Percentiles rank a stretch among this genome's conserved stretches.
Conservation (phyloP, 805 yeast species). For the Huiozyma sinensis region DNA sequence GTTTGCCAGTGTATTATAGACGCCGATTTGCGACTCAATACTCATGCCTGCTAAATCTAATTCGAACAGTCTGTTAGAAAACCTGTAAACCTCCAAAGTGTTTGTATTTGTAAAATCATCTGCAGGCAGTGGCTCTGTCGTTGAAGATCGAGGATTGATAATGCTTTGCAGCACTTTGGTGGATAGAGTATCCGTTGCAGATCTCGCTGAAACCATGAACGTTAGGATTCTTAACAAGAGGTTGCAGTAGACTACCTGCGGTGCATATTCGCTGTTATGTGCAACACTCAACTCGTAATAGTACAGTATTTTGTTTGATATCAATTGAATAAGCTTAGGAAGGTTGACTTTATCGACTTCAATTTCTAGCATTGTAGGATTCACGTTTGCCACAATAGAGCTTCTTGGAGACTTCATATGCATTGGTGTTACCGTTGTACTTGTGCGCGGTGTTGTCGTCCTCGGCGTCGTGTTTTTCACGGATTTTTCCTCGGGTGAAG, state of each 20-base stretch:
- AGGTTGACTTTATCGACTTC: constrained; percentile 17
- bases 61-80: constrained; percentile 38
- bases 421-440: constrained; percentile 14
- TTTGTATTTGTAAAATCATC: background rate
- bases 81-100: constrained; percentile 34
- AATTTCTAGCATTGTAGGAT: constrained; percentile 7
- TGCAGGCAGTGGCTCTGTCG: constrained; percentile 13
- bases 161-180: constrained; percentile 34
- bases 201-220: constrained; percentile 42
- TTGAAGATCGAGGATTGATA: constrained; percentile 22
- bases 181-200: constrained; percentile 38
- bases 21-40: constrained; percentile 43
- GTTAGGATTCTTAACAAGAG: constrained; percentile 52
- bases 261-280: constrained; percentile 64
- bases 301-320: constrained; percentile 31
- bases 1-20: constrained; percentile 56
- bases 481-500: constrained; percentile 1
- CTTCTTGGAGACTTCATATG: constrained; percentile 28
- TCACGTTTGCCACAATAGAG: background rate
- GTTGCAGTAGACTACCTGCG: constrained; percentile 71
- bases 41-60: constrained; percentile 37
- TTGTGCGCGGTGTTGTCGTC: constrained; percentile 12
- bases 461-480: background rate
- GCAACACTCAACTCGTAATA: constrained; percentile 43
- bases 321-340: constrained; percentile 30